These are phyloP conservation scores for Yamadazyma kanchanaburiensis DNA, from an alignment of 1,139 yeast genomes.

Conservation along the genomic window DNA sequence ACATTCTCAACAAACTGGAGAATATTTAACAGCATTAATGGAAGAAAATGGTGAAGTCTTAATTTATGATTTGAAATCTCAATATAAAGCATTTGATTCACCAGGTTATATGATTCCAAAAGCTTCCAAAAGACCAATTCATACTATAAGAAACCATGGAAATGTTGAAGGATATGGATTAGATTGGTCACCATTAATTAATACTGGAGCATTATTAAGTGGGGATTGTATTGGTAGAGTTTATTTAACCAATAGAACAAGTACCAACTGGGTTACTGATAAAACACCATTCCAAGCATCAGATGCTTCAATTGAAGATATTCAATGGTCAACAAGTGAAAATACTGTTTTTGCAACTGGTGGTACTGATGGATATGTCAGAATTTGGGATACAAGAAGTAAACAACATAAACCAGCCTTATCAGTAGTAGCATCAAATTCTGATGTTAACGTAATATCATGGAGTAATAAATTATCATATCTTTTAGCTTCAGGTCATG, in stretches of 20 bases:
- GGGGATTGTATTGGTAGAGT: conserved; percentile 90
- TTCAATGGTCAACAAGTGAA: conserved; percentile 95
- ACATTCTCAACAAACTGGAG: conserved; percentile 70
- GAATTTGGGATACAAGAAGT: conserved; percentile 96
- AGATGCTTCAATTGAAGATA: conserved; percentile 83
- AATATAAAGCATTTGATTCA: conserved; percentile 76
- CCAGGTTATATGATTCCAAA: conserved; percentile 86
- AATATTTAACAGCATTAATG: conserved; percentile 85
- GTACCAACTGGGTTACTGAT: conserved; percentile 84
- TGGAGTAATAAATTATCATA: conserved; percentile 91
- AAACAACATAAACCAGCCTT: conserved; percentile 89
- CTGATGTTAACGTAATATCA: conserved; percentile 92
- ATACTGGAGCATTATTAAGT: conserved; percentile 76
- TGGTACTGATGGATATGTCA: conserved; percentile 86
- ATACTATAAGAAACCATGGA: conserved; percentile 88
- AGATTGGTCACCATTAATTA: conserved; percentile 90
- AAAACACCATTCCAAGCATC: conserved; percentile 72
- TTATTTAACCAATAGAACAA: conserved; percentile 72
- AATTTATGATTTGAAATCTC: conserved; percentile 75
- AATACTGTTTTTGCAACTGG: conserved; percentile 90
- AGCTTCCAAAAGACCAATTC: conserved; percentile 71
- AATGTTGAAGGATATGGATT: conserved; percentile 95
- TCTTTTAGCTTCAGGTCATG: conserved; percentile 92
- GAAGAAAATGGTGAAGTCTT: conserved; percentile 87
- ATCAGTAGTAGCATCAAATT: conserved; percentile 73